phyloP scores from a whole-genome alignment of 179 eudicot species.

The Silene coronaria region DNA sequence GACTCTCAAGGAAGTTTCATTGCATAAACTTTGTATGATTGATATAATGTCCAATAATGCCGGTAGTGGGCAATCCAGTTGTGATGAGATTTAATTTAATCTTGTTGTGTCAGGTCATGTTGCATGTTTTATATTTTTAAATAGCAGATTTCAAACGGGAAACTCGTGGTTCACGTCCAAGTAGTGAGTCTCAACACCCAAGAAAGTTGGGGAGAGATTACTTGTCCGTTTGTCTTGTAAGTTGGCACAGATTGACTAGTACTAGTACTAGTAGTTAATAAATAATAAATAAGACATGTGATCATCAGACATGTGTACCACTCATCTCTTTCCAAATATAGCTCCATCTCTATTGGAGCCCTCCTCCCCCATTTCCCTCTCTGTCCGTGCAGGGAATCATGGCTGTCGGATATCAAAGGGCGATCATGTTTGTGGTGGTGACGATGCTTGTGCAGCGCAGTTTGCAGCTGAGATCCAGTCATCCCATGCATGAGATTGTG shows the following conservation, averaged over 20 bases:
- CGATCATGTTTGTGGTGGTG: neutral
- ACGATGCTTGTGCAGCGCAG: constrained; percentile 21
- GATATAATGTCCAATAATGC: neutral
- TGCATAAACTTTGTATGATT: neutral
- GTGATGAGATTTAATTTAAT: neutral
- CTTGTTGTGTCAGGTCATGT: neutral
- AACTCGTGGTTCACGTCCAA: neutral
- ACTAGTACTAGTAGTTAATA: no score
- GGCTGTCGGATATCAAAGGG: constrained; percentile 10
- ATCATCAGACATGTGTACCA: constrained; percentile 4
- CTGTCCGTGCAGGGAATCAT: constrained; percentile 3
- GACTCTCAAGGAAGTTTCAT: neutral
- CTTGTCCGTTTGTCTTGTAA: no score
- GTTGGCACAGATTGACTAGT: no score
- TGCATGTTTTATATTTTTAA: neutral
- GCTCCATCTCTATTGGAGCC: neutral
- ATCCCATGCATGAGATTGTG: constrained; percentile 34
- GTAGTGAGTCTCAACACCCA: no score
- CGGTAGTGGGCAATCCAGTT: neutral
- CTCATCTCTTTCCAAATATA: neutral
- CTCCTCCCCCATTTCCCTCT: no score
- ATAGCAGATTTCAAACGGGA: neutral
- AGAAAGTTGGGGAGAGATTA: constrained; percentile 1
- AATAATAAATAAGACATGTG: no score
- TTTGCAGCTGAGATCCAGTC: constrained; percentile 31